Evolutionary conservation across 345 rosid genomes (phyloP), one percentile per base, ranked within the genome.

Genomic region (Leavenworthia alabamica): DNA sequence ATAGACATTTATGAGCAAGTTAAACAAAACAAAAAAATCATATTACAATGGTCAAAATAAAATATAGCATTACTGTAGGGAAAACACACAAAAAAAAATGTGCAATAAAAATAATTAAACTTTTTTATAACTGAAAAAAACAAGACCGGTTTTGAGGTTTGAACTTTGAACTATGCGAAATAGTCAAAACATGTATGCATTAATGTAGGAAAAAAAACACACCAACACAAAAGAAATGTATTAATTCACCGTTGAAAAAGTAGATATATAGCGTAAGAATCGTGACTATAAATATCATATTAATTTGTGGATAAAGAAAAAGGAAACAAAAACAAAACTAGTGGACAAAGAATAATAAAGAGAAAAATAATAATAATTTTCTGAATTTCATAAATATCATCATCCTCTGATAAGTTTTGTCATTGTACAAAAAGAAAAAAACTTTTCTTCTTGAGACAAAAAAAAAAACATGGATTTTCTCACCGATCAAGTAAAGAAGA

Each of bases 401-500:
- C 33, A n/a, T n/a, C 5, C 8, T 3, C 11, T 3, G 31, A 55
- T 59, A 28, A 40, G 5, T 49, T 40, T 40, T 20, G 19, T 8
- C 11, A 8, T 32, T 15, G 22, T 41, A 51, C 42, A 11, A 32
- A 1, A 39, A 27, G 23, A 2, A 37, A 28, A 35, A 9, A 14
- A 61, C 13, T 32, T 46, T 17, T 13, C 14, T 5, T 0, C 8
- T 52, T 42, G 9, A 39, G 11, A 50, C 36, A 59, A 26, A 45
- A 19, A 26, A 45, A 19, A 11, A 62, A 46, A 54, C 1, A 71
- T 71, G 75, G 75, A 71, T 56, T 71, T 71, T 12, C 27, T 71
- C 59, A 12, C 75, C 48, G 75, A 71, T 33, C 75, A 71, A 48
- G 27, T 71, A 4, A 71, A 71, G 64, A 71, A 71, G 70, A 71